phyloP scores from a whole-genome alignment of 352 stramenopile species.

The Phytophthora sansomeana region DNA sequence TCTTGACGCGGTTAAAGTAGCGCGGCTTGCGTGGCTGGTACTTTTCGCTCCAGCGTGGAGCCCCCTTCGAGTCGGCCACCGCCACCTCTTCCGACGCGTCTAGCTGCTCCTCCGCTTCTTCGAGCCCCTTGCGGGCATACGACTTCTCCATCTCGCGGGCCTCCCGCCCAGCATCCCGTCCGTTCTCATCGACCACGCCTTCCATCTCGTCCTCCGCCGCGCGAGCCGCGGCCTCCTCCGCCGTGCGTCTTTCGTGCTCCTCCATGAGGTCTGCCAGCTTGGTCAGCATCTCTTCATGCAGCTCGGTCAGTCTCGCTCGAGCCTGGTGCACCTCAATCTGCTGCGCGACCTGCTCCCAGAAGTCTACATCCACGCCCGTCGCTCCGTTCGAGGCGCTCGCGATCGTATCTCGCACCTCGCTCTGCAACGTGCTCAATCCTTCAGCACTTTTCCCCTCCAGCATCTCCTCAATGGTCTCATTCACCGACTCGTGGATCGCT shows the following conservation, averaged over 20 bases:
- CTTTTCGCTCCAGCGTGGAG: constrained; percentile 96
- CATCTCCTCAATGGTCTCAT: constrained; percentile 91
- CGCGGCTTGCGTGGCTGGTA: constrained; percentile 98
- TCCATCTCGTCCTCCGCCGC: constrained; percentile 22
- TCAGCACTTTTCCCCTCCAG: constrained; percentile 80
- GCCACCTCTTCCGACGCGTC: constrained; percentile 93
- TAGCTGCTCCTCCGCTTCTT: constrained; percentile 82
- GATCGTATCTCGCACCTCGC: constrained; percentile 78
- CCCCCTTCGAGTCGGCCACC: constrained; percentile 58
- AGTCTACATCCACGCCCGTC: constrained; percentile 91
- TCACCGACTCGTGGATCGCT: constrained; percentile 88
- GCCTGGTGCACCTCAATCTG: constrained; percentile 94
- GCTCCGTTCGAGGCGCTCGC: constrained; percentile 52
- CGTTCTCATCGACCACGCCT: constrained; percentile 39
- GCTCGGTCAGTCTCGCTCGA: constrained; percentile 83
- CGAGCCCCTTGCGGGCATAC: constrained; percentile 67
- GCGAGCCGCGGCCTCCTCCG: constrained; percentile 39
- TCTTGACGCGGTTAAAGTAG: constrained; percentile 99
- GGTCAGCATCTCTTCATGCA: constrained; percentile 96
- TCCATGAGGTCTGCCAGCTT: constrained; percentile 93
- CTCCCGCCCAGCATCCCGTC: constrained; percentile 70
- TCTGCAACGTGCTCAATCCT: constrained; percentile 58
- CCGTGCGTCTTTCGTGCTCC: constrained; percentile 62
- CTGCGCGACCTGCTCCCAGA: constrained; percentile 94
- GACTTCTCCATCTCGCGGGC: constrained; percentile 70